A percentile compares a stretch with the other conserved stretches of the same genome.
These are phyloP conservation scores for Hymenoscyphus salicellus DNA, from an alignment of 2,329 filamentous ascomycete genomes.

Conservation along the genomic window DNA sequence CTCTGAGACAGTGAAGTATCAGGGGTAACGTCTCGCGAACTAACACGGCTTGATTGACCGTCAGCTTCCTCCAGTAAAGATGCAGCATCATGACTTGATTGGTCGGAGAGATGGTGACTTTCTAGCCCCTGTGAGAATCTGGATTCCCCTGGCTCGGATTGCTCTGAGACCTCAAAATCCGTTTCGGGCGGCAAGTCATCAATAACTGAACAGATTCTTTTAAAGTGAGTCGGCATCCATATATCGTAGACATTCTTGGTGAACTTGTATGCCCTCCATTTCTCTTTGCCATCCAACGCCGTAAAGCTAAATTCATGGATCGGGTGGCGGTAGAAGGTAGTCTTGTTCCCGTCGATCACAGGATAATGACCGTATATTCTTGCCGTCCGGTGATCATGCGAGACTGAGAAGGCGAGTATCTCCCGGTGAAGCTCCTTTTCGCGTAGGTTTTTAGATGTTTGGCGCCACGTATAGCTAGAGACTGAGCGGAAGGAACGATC, in stretches of 20 bases:
- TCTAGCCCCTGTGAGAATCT: no score
- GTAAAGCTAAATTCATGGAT: no score
- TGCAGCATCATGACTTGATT: no score
- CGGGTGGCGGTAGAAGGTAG: background rate
- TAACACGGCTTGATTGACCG: no score
- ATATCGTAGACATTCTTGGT: conserved; percentile 36
- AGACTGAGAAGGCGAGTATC: conserved; percentile 34
- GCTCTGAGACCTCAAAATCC: conserved; percentile 18
- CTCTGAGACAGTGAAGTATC: no score
- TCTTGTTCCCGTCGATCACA: conserved; percentile 17
- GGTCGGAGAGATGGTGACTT: no score
- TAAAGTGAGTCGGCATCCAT: conserved; percentile 34
- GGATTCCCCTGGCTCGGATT: conserved; percentile 10
- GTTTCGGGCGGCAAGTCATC: conserved; percentile 31
- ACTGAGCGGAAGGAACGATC: no score
- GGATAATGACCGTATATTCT: conserved; percentile 37
- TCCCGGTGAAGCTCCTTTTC: conserved; percentile 31
- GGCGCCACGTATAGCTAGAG: no score
- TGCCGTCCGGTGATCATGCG: conserved; percentile 20
- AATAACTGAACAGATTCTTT: conserved; percentile 29
- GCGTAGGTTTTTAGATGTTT: no score
- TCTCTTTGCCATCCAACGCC: conserved; percentile 30
- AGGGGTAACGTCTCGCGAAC: no score
- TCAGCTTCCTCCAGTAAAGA: no score
- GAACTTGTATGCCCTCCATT: conserved; percentile 25